A percentile compares a stretch with the other conserved stretches of the same genome.
phyloP scores from a whole-genome alignment of 225 moss, liverwort and hornwort species.

The Marchantia paleacea region DNA sequence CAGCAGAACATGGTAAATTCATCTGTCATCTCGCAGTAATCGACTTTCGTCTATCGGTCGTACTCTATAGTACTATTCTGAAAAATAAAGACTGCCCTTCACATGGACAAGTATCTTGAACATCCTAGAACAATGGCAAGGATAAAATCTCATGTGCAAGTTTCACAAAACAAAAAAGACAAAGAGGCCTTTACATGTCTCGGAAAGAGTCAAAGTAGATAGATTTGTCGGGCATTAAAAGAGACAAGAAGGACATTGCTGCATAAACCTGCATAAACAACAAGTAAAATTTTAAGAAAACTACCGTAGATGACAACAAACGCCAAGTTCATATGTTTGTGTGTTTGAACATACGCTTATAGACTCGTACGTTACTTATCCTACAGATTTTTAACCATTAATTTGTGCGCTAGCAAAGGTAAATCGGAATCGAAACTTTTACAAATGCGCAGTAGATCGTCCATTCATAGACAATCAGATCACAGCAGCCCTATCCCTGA shows the following conservation, averaged over 20 bases:
- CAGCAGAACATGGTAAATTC: neutral
- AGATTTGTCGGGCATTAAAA: constrained; percentile 55
- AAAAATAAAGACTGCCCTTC: too few relatives aligned
- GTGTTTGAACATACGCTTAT: too few relatives aligned
- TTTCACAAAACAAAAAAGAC: neutral
- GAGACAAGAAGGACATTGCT: constrained; percentile 72
- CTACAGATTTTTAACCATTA: too few relatives aligned
- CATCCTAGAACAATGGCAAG: neutral
- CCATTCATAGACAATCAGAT: too few relatives aligned
- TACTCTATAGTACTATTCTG: too few relatives aligned
- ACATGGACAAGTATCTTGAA: too few relatives aligned
- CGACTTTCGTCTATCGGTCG: neutral
- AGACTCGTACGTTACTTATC: too few relatives aligned
- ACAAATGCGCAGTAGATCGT: too few relatives aligned
- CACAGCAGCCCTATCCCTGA: too few relatives aligned
- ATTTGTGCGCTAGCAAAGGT: too few relatives aligned
- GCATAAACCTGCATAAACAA: constrained; percentile 62
- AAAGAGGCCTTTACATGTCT: constrained; percentile 58
- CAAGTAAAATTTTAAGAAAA: neutral
- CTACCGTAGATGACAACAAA: neutral
- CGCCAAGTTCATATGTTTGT: neutral
- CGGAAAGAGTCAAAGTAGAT: constrained; percentile 71
- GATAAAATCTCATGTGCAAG: neutral
- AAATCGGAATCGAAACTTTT: too few relatives aligned
- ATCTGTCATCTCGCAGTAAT: neutral